Conservation (phyloP, 768 basidiomycete species). For the button mushroom (Agaricus bisporus) region DNA sequence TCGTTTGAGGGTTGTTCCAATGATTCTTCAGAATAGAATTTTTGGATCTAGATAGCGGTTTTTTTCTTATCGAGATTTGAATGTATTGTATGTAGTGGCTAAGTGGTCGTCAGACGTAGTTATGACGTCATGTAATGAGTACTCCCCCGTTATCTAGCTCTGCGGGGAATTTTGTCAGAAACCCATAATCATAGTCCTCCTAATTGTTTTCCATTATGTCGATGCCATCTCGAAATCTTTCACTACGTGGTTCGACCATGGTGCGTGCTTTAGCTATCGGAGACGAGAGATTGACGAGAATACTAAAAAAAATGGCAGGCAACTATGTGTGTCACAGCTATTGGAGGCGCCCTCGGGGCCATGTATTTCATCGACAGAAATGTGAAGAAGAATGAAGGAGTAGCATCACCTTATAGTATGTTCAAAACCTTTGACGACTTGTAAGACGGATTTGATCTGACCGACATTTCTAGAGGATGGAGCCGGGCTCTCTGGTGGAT, state of each 20-base stretch:
- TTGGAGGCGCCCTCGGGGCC: constrained; percentile 21
- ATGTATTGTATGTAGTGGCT: no score
- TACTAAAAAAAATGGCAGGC: constrained; percentile 17
- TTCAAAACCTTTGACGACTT: not conserved
- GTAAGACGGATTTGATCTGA: not conserved
- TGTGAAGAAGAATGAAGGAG: constrained; percentile 27
- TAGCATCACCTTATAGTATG: constrained; percentile 27
- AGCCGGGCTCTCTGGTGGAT: constrained; percentile 17
- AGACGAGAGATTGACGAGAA: not conserved
- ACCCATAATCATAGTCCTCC: not conserved
- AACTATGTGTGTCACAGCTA: constrained; percentile 21
- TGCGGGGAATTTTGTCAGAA: no score
- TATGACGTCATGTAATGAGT: no score
- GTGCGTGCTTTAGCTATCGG: not conserved
- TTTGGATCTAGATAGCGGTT: no score
- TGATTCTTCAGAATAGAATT: no score
- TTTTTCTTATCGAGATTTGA: no score
- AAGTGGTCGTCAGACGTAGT: no score
- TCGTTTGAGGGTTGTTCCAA: not conserved
- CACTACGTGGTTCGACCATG: constrained; percentile 13
- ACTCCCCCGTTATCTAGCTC: no score
- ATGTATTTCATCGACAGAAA: constrained; percentile 29
- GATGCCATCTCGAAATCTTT: not conserved
- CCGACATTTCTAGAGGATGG: constrained; percentile 11
- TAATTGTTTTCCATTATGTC: not conserved